phyloP scores from a whole-genome alignment of 495 filamentous ascomycete genomes.

The Penicillium riverlandense region DNA sequence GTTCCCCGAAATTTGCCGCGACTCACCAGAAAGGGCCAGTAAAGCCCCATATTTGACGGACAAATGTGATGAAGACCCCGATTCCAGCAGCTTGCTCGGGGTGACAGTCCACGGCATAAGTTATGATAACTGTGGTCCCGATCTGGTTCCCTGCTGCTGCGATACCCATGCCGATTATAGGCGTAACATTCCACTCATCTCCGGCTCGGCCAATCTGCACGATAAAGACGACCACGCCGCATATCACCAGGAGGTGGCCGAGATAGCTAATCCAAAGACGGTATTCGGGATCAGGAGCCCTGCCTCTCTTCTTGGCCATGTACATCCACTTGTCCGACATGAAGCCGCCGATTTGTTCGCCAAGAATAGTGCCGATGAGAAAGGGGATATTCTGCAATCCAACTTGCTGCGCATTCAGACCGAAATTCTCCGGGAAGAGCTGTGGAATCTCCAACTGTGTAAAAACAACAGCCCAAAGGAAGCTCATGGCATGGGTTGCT shows the following conservation, averaged over 20 bases:
- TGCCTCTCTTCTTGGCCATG: constrained; percentile 14
- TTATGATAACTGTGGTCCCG: constrained; percentile 49
- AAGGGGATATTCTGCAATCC: constrained; percentile 47
- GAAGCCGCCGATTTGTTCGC: constrained; percentile 48
- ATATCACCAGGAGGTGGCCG: constrained; percentile 39
- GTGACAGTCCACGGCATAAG: constrained; percentile 50
- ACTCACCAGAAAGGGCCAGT: constrained; percentile 50
- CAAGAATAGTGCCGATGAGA: constrained; percentile 49
- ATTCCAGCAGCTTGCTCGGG: constrained; percentile 41
- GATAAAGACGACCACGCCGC: constrained; percentile 44
- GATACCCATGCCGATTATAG: constrained; percentile 44
- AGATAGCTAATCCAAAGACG: constrained; percentile 49
- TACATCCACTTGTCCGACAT: constrained; percentile 47
- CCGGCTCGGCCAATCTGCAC: constrained; percentile 36
- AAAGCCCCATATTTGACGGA: constrained; percentile 50
- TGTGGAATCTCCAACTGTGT: constrained; percentile 44
- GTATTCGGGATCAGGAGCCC: constrained; percentile 31
- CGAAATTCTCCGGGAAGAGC: constrained; percentile 41
- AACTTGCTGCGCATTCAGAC: constrained; percentile 44
- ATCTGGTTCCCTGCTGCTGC: constrained; percentile 49
- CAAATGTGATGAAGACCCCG: constrained; percentile 51
- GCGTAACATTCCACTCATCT: constrained; percentile 40
- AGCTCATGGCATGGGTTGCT: constrained; percentile 45
- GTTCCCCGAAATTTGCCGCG: not conserved
- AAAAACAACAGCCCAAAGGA: constrained; percentile 27